These are phyloP conservation scores for Aurantiochytrium sp. DNA, from an alignment of 108 stramenopile genomes.

Conservation along the genomic window DNA sequence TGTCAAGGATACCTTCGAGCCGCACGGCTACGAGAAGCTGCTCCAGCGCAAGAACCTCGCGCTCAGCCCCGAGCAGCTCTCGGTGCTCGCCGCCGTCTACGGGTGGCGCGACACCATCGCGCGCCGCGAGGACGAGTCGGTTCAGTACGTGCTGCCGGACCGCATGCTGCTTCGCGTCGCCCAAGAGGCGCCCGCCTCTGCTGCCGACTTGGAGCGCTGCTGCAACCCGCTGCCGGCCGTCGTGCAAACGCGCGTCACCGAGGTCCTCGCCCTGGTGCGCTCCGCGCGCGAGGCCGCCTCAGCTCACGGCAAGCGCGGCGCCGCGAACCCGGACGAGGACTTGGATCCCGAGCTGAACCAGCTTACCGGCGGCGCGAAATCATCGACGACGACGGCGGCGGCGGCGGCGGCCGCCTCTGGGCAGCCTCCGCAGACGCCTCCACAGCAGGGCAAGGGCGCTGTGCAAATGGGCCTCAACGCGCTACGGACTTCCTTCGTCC, in stretches of 20 bases:
- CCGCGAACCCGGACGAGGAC: background rate
- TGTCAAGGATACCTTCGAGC: background rate
- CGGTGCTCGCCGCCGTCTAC: background rate
- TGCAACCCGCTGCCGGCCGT: background rate
- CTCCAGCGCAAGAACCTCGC: background rate
- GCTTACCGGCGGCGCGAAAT: too few species aligned
- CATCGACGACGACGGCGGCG: too few species aligned
- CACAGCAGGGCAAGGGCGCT: background rate
- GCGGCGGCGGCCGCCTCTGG: too few species aligned
- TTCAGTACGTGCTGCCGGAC: constrained; percentile 13
- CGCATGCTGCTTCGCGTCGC: constrained; percentile 17
- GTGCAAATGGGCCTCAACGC: constrained; percentile 23
- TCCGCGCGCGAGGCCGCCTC: background rate
- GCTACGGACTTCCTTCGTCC: background rate
- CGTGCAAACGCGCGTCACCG: constrained; percentile 27
- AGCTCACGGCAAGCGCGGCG: background rate
- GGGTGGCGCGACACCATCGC: constrained; percentile 2
- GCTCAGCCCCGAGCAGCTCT: background rate
- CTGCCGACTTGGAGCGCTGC: background rate
- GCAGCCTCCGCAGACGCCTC: too few species aligned
- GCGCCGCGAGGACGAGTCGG: background rate
- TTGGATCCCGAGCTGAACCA: background rate
- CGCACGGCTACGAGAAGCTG: background rate
- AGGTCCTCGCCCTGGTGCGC: background rate
- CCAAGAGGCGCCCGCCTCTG: background rate